Percentiles rank a stretch among this genome's conserved stretches.
Evolutionary conservation across 179 eudicot genomes (phyloP).

Genomic region (Spinacia oleracea): DNA sequence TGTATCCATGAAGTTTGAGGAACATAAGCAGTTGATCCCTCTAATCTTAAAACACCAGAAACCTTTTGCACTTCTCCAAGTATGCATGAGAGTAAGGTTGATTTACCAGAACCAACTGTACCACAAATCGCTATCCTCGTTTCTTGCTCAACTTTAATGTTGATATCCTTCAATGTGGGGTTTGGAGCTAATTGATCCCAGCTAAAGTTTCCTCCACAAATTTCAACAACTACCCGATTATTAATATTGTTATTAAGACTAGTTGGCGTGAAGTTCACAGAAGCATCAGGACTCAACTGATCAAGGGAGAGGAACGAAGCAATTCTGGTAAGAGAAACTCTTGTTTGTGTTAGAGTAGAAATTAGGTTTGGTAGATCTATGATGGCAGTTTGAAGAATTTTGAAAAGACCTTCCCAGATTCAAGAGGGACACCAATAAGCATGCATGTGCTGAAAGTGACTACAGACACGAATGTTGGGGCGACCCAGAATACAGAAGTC

Average conservation of each 20-base stretch:
- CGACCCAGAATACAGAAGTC: slow-evolving; percentile 50
- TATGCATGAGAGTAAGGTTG: no score
- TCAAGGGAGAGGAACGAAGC: slow-evolving; percentile 61
- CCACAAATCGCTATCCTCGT: slow-evolving; percentile 78
- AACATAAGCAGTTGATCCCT: no score
- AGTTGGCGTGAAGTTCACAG: no score
- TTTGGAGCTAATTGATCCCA: slow-evolving; percentile 52
- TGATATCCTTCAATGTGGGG: slow-evolving; percentile 50
- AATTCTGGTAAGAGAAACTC: slow-evolving; percentile 72
- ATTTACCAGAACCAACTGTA: slow-evolving; percentile 14
- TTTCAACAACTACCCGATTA: slow-evolving; percentile 49
- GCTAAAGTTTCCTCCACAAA: slow-evolving; percentile 48
- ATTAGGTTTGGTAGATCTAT: slow-evolving; percentile 63
- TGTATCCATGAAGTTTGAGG: slow-evolving; percentile 71
- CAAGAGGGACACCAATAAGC: slow-evolving; percentile 51
- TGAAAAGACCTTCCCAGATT: slow-evolving; percentile 67
- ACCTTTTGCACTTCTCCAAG: no score
- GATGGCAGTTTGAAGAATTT: slow-evolving; percentile 66
- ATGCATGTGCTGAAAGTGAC: no score
- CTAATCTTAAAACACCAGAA: no score
- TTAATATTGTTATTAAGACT: slow-evolving; percentile 29
- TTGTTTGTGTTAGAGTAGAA: slow-evolving; percentile 60
- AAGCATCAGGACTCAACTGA: slow-evolving; percentile 43
- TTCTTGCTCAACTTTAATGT: slow-evolving; percentile 47
- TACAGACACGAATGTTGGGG: slow-evolving; percentile 42